These are phyloP conservation scores for Porodaedalea pini DNA, from an alignment of 1,284 basidiomycete species.

Conservation along the genomic window DNA sequence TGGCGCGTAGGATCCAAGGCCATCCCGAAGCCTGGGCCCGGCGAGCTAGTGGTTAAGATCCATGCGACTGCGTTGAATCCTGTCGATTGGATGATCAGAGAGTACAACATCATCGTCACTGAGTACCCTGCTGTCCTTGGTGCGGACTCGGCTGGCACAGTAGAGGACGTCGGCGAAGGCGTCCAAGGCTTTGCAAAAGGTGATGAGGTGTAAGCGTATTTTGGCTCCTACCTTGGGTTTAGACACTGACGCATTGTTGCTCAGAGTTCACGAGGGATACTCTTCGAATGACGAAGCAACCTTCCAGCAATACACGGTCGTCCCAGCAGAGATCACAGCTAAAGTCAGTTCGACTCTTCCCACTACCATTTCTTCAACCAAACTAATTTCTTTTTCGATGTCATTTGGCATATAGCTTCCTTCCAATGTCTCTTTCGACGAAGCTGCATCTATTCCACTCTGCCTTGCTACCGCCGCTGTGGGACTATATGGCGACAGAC, in stretches of 20 bases:
- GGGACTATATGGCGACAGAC: constrained; percentile 25
- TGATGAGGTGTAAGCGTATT: constrained; percentile 49
- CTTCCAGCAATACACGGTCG: constrained; percentile 50
- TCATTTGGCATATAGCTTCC: constrained; percentile 33
- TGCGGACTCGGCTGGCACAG: constrained; percentile 54
- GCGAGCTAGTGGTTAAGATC: constrained; percentile 40
- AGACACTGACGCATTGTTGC: constrained; percentile 4
- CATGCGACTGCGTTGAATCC: constrained; percentile 42
- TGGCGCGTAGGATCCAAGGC: constrained; percentile 25
- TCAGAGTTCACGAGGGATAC: constrained; percentile 41
- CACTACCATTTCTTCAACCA: background rate
- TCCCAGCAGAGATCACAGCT: constrained; percentile 37
- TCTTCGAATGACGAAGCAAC: constrained; percentile 37
- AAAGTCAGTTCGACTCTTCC: constrained; percentile 36
- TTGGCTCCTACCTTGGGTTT: background rate
- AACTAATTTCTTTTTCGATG: background rate
- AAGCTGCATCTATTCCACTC: constrained; percentile 33
- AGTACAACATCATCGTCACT: constrained; percentile 29
- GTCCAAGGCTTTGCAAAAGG: constrained; percentile 50
- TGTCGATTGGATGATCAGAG: constrained; percentile 37
- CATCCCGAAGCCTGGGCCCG: constrained; percentile 34
- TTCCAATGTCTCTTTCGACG: constrained; percentile 42
- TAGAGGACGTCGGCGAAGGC: constrained; percentile 50
- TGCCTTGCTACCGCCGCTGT: constrained; percentile 29
- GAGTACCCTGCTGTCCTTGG: constrained; percentile 48